phyloP scores from a whole-genome alignment of 192 early-diverging fungal species.

The Ambispora gerdemannii region DNA sequence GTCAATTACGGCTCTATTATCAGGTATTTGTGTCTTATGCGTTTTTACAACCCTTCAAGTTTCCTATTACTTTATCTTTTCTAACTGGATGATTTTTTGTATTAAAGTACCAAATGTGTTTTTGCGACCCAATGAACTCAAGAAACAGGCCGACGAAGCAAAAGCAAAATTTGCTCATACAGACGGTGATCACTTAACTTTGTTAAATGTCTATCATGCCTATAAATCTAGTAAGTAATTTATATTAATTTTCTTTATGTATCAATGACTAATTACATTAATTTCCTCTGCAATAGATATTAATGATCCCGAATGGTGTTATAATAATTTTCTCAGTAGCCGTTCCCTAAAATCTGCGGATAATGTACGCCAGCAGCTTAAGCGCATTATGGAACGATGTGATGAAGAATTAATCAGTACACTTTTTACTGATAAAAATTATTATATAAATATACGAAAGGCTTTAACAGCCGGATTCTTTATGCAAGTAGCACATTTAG shows the following conservation, averaged over 20 bases:
- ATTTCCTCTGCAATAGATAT: slow-evolving; percentile 29
- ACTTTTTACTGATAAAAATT: slow-evolving; percentile 65
- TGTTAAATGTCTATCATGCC: slow-evolving; percentile 96
- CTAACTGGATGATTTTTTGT: slow-evolving; percentile 7
- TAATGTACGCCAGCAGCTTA: slow-evolving; percentile 86
- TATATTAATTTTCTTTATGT: background rate
- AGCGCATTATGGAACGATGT: slow-evolving; percentile 73
- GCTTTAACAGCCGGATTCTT: slow-evolving; percentile 92
- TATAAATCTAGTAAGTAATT: slow-evolving; percentile 67
- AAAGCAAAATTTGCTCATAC: slow-evolving; percentile 91
- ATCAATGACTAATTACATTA: background rate
- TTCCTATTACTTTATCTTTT: background rate
- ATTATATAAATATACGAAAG: slow-evolving; percentile 85
- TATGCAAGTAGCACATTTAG: slow-evolving; percentile 97
- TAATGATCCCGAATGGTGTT: slow-evolving; percentile 86
- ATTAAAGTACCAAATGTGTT: slow-evolving; percentile 79
- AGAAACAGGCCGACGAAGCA: slow-evolving; percentile 84
- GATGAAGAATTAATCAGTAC: slow-evolving; percentile 69
- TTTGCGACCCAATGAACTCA: slow-evolving; percentile 85
- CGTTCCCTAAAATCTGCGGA: slow-evolving; percentile 89
- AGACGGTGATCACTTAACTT: slow-evolving; percentile 94
- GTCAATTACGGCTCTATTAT: slow-evolving; percentile 90
- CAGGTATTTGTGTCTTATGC: slow-evolving; percentile 52
- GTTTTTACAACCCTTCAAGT: background rate
- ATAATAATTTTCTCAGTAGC: slow-evolving; percentile 87